Evolutionary conservation across 2,329 filamentous ascomycete species (phyloP).

Genomic region (Aspergillus novoparasiticus): DNA sequence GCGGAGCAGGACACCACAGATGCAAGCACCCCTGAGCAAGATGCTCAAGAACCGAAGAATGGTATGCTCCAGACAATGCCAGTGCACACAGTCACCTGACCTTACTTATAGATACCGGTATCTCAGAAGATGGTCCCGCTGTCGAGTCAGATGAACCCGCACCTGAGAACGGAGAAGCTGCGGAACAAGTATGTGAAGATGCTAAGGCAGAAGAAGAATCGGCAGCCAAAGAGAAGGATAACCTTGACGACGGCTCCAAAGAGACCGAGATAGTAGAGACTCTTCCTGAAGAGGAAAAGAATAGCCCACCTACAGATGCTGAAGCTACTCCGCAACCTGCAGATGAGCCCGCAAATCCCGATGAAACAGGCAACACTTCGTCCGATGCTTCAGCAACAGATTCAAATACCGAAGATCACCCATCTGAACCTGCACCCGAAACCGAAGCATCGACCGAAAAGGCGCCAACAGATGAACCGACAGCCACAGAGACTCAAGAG

Average conservation of each 20-base stretch:
- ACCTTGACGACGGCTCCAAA: conserved; percentile 13
- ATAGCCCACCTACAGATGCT: not conserved
- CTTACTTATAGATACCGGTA: conserved; percentile 33
- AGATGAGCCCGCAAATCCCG: conserved; percentile 10
- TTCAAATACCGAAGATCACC: conserved; percentile 10
- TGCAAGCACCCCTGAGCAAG: conserved; percentile 9
- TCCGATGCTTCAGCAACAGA: not conserved
- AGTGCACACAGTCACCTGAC: conserved; percentile 14
- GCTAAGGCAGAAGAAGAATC: conserved; percentile 30
- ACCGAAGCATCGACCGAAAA: conserved; percentile 14
- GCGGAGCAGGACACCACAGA: conserved; percentile 8
- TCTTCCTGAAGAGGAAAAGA: not conserved
- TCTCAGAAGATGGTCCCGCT: conserved; percentile 35
- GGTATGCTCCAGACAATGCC: conserved; percentile 23
- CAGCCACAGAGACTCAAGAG: conserved; percentile 3
- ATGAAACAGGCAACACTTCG: conserved; percentile 4
- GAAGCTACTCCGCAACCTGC: not conserved
- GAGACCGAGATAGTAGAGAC: conserved; percentile 5
- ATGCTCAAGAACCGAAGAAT: conserved; percentile 21
- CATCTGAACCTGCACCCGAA: conserved; percentile 11
- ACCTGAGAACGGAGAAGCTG: conserved; percentile 38
- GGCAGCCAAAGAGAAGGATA: conserved; percentile 12
- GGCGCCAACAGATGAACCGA: conserved; percentile 10
- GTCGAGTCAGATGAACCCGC: conserved; percentile 35
- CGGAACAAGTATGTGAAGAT: conserved; percentile 35